Evolutionary conservation across 2,329 filamentous ascomycete genomes (phyloP), one percentile per base, ranked within the genome.

Genomic region (Colletotrichum sp.): DNA sequence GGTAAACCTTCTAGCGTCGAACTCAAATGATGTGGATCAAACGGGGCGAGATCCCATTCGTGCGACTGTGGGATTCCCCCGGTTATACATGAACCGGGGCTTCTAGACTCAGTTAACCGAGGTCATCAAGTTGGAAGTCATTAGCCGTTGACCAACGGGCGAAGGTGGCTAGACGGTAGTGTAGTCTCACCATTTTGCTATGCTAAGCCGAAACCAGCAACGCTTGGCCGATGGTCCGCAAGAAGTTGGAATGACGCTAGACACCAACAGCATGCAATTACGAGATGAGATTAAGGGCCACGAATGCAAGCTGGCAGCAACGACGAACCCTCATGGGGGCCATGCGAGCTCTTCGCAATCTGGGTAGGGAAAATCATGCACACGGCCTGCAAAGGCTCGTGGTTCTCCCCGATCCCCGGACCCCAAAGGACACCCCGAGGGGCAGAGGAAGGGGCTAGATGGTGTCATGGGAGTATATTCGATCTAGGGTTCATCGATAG

Each of bases 41-140:
- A 39, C 69, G 57, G 69, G 70, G 67, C 28, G 44, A 22, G 11
- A 72, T 73, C 69, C 71, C 32, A 74, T 71, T 74, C 22, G 71
- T 34, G 71, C 66, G 59, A 63, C 30, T 72, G 9, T 16, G 15
- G 25, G 12, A n/a, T 16, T 19, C 59, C 63, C 70, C 67, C 34
- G 32, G 67, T 15, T 60, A 13, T 32, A n/a, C 32, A 59, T 59
- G n/a, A 65, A 22, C 71, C 22, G 30, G 48, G 39, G 25, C 52
- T 30, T 44, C 61, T n/a, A 66, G 61, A 22, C 30, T 57, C 32
- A 16, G 16, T 68, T 55, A 72, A 27, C 55, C 68, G 68, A 70
- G 36, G 34, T 32, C 57, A 72, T 16, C 39, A 55, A 32, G 12
- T 61, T 61, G 59, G 30, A 61, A 68, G 34, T 52, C 19, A 55